Base-by-base conservation (phyloP, 345 rosid genomes). In the Brassica rapa region DNA sequence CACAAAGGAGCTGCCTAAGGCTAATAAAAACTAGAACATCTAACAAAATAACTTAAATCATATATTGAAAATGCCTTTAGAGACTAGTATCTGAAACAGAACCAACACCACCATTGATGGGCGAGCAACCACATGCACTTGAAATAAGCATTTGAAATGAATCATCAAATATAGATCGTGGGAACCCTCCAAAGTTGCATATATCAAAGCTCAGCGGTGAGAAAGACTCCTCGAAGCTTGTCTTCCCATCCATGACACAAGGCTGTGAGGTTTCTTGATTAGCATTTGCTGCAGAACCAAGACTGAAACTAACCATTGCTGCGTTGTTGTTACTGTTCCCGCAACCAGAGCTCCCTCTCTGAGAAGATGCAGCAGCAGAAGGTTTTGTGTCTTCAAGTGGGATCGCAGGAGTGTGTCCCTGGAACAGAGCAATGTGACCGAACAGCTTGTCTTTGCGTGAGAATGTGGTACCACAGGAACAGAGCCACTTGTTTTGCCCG, bases 381-480 rank as follows among this genome's bases (percentile, higher is more conserved):
- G 74, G 70, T 78, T 87, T 89, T 8, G 66, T 83, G 68, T 92
- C 99, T 27, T 95, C 98, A 0, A 83, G 84, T 49, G 96, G 89
- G 37, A 95, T 91, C 0, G 97, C 98, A 16, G 99, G 99, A 9
- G 98, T 93, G 77, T 95, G 99, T 67, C 99, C 99, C 66, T 95
- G 99, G 87, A 95, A 95, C 57, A 95, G 85, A 71, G 98, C 82
- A 61, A 95, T 91, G 77, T 95, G 99, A 53, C 99, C 98, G 39
- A 95, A 93, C 64, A 95, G 87, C 86, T 95, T 95, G 84, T 95
- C 99, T 90, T 95, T 95, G 89, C 99, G 86, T 0, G 99, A 95
- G 74, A 95, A 95, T 0, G 98, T 93, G 0, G 99, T 95, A 23
- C 99, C 97, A 10, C 99, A 95, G 11, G 99, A 95, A 77, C 99